phyloP scores from a whole-genome alignment of 768 basidiomycete genomes.

The Xerocomellus amylosporus region DNA sequence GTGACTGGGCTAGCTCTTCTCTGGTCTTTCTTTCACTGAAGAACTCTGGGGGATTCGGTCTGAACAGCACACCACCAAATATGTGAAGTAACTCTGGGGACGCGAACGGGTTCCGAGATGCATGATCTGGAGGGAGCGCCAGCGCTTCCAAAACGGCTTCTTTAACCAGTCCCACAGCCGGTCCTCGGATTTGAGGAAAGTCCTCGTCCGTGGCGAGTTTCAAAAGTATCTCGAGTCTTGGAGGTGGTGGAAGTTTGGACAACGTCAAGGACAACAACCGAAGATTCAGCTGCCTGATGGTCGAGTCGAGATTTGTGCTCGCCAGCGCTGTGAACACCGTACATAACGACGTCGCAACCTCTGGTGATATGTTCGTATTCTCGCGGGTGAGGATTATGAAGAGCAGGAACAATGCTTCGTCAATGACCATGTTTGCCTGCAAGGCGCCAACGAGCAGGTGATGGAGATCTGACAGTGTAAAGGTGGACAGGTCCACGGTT shows the following conservation, averaged over 20 bases:
- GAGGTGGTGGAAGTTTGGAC: constrained; percentile 41
- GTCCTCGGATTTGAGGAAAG: constrained; percentile 66
- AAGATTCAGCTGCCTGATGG: constrained; percentile 57
- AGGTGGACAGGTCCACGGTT: constrained; percentile 12
- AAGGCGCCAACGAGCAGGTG: constrained; percentile 48
- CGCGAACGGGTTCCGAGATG: constrained; percentile 44
- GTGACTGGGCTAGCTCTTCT: constrained; percentile 48
- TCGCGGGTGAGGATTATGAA: constrained; percentile 28
- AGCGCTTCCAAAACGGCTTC: constrained; percentile 59
- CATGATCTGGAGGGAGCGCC: constrained; percentile 22
- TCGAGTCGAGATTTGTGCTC: constrained; percentile 58
- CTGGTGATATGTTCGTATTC: constrained; percentile 35
- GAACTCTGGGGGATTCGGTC: constrained; percentile 52
- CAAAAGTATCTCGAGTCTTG: constrained; percentile 53
- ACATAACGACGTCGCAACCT: constrained; percentile 47
- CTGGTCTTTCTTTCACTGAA: constrained; percentile 39
- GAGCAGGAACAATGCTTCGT: constrained; percentile 60
- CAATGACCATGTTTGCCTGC: constrained; percentile 51
- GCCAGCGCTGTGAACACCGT: constrained; percentile 54
- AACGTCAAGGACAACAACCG: constrained; percentile 57
- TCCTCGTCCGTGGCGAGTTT: constrained; percentile 49
- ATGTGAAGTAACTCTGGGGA: constrained; percentile 53
- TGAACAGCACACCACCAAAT: constrained; percentile 60
- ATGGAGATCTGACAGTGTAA: constrained; percentile 29
- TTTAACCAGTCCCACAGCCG: constrained; percentile 66